These are phyloP conservation scores for Trapa incisa DNA, from an alignment of 345 rosid genomes.

Conservation along the genomic window DNA sequence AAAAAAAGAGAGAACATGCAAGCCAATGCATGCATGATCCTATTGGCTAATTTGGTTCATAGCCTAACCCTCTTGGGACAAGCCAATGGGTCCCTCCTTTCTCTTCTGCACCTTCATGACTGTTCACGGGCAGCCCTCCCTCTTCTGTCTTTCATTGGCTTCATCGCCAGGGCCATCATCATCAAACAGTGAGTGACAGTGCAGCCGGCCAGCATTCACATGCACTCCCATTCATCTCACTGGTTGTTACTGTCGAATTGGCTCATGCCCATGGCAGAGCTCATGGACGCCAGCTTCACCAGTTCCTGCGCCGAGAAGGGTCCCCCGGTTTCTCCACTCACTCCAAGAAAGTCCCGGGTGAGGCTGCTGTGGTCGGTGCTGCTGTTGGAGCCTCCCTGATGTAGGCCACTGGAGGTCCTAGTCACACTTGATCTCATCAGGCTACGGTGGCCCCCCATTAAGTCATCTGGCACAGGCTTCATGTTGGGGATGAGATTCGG, in stretches of 20 bases:
- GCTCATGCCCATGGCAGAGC: conserved; percentile 12
- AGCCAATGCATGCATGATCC: neutral
- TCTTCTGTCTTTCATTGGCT: no score
- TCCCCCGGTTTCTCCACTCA: conserved; percentile 26
- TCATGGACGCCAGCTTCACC: conserved; percentile 22
- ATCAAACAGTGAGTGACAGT: no score
- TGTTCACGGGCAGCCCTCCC: neutral
- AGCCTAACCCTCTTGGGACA: neutral
- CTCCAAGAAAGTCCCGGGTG: conserved; percentile 67
- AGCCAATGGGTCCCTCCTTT: neutral
- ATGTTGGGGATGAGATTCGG: neutral
- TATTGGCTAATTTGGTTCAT: neutral
- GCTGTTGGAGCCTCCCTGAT: conserved; percentile 2
- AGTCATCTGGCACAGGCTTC: neutral
- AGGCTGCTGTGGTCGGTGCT: conserved; percentile 16
- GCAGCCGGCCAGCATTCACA: no score
- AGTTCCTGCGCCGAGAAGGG: conserved; percentile 31
- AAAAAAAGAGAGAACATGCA: neutral
- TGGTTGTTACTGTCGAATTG: conserved; percentile 1
- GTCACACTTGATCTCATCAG: neutral
- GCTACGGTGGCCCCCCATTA: neutral
- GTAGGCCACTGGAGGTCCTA: conserved; percentile 3
- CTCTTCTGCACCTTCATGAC: neutral
- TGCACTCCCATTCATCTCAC: no score
- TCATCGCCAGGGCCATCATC: no score